Conservation (phyloP, 768 basidiomycete species). For the Butyriboletus loyo region DNA sequence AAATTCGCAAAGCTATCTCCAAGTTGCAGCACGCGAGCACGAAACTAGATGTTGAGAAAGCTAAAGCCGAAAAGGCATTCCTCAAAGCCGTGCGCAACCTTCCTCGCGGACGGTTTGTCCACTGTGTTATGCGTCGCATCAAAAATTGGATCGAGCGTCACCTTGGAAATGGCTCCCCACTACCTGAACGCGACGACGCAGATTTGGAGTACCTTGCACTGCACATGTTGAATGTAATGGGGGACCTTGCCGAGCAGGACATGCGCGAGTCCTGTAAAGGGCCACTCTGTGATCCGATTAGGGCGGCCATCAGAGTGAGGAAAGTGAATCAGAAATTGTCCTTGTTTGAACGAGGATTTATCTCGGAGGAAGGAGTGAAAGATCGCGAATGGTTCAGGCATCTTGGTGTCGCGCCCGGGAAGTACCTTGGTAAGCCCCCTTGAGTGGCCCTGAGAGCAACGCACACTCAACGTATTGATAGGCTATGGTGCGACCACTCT, state of each 20-base stretch:
- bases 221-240: not conserved
- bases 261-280: conserved; percentile 20
- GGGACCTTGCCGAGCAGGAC: conserved; percentile 2
- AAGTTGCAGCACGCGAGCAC: conserved; percentile 49
- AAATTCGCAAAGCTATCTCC: conserved; percentile 45
- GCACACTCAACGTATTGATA: conserved; percentile 22
- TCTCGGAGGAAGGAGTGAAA: conserved; percentile 72
- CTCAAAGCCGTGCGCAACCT: conserved; percentile 41
- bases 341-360: conserved; percentile 76
- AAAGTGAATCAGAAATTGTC: conserved; percentile 64
- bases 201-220: conserved; percentile 4
- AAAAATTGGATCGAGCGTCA: conserved; percentile 30
- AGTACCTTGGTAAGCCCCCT: conserved; percentile 63
- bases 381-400: conserved; percentile 86
- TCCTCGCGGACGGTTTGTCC: not conserved
- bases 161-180: not conserved
- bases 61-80: conserved; percentile 50
- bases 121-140: conserved; percentile 1
- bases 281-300: conserved; percentile 45
- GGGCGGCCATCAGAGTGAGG: conserved; percentile 56
- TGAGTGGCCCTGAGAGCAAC: not conserved
- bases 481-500: conserved; percentile 85
- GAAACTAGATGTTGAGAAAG: conserved; percentile 58
- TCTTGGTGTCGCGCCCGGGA: conserved; percentile 83
- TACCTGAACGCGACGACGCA: not conserved